Conservation (phyloP, 495 filamentous ascomycete genomes). For the Astrothelium subdiscretum region DNA sequence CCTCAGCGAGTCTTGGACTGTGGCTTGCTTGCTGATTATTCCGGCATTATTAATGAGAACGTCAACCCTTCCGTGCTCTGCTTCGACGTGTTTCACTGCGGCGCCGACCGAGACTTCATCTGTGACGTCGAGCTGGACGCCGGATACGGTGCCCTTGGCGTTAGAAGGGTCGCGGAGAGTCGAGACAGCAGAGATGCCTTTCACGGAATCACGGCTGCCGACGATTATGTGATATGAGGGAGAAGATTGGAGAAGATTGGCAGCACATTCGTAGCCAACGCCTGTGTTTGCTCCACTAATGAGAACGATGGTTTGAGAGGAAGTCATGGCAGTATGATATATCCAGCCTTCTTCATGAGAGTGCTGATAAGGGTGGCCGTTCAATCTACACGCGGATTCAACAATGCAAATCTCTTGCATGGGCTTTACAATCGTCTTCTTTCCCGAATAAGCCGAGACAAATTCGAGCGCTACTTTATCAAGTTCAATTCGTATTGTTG, state of each 20-base stretch:
- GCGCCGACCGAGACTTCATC: background rate
- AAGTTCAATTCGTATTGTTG: too few relatives aligned
- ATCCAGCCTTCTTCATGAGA: too few relatives aligned
- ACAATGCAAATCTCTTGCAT: too few relatives aligned
- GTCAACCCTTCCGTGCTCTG: background rate
- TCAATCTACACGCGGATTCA: too few relatives aligned
- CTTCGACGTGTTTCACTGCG: background rate
- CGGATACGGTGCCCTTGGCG: background rate
- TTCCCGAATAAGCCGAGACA: too few relatives aligned
- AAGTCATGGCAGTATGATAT: too few relatives aligned
- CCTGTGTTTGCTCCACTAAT: background rate
- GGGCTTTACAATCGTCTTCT: too few relatives aligned
- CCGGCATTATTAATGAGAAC: background rate
- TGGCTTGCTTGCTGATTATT: background rate
- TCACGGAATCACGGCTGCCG: background rate
- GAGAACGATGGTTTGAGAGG: background rate
- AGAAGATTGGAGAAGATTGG: background rate
- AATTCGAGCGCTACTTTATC: too few relatives aligned
- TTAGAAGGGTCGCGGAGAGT: background rate
- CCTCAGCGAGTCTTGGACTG: background rate
- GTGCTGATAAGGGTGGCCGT: too few relatives aligned
- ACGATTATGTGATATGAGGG: background rate
- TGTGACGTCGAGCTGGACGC: conserved; percentile 2
- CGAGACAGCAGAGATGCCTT: background rate
- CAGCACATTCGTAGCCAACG: background rate